Conservation (phyloP, 2,329 filamentous ascomycete species). For the Colletotrichum tamarilloi region DNA sequence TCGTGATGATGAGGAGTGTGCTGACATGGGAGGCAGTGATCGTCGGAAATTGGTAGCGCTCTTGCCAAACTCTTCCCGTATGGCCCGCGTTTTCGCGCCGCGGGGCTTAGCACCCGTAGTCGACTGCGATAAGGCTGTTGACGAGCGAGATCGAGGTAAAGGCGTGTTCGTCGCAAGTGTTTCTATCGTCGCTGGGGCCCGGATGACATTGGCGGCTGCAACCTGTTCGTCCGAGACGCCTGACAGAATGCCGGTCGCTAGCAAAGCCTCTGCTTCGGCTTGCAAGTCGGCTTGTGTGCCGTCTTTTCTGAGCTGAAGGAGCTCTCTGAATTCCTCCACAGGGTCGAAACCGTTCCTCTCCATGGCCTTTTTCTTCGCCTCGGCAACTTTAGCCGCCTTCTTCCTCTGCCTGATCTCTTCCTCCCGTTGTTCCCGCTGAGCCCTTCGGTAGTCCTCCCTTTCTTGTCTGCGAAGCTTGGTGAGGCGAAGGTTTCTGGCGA, state of each 20-base stretch:
- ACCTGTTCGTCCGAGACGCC: conserved; percentile 53
- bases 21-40: conserved; percentile 50
- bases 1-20: conserved; percentile 30
- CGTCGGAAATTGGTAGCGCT: conserved; percentile 48
- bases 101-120: conserved; percentile 14
- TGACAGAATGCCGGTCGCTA: conserved; percentile 54
- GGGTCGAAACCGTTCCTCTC: conserved; percentile 40
- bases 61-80: conserved; percentile 48
- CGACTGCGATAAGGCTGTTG: conserved; percentile 31
- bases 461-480: conserved; percentile 62
- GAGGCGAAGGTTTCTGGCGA: conserved; percentile 59
- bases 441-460: conserved; percentile 59
- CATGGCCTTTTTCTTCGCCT: conserved; percentile 23
- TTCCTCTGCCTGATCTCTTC: conserved; percentile 48
- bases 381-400: conserved; percentile 41
- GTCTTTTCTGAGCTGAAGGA: conserved; percentile 46
- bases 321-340: conserved; percentile 47
- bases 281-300: conserved; percentile 42
- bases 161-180: conserved; percentile 9
- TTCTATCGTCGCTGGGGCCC: conserved; percentile 33
- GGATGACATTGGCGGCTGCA: conserved; percentile 49
- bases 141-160: conserved; percentile 16
- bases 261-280: conserved; percentile 49
- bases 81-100: conserved; percentile 50
- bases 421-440: conserved; percentile 50